Evolutionary conservation across 2,329 filamentous ascomycete genomes (phyloP), one percentile per base, ranked within the genome.

Genomic region (Acrocalymma vagum): DNA sequence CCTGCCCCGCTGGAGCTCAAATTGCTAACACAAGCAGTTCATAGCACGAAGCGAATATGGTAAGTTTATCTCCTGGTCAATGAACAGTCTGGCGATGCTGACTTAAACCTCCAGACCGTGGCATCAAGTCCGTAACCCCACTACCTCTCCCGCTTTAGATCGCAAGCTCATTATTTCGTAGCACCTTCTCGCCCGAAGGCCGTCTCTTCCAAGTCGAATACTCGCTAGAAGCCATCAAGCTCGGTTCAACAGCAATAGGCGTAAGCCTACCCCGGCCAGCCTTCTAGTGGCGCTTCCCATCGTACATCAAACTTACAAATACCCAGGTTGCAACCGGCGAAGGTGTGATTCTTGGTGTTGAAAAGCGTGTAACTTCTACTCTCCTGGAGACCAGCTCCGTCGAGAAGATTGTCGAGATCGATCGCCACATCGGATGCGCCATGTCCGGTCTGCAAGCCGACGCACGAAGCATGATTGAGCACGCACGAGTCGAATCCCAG

Each of bases 121-220:
- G 93, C 68, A 96, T 97, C 84, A 97, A 96, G 89, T 94, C 82
- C 61, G 85, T 76, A 52, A 10, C 41, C 35, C 49, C 40, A 37
- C 44, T 53, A 51, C 34, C 48, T 47, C 28, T 18, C 44, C 29
- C 24, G n/a, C 21, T 14, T 29, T 20, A 32, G 27, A 16, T 17
- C 39, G 10, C 42, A 46, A 48, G 55, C 58, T 68, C 48, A 68
- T 59, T 49, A 32, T 37, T 33, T 10, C 32, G 37, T 71, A 95
- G 89, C 83, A 99, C 94, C 83, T 99, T 99, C 84, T 99, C 94
- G 63, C 94, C 94, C 48, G 94, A 99, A 83, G 94, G 94, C 68
- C 94, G 94, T 76, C 89, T 99, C 74, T 99, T 99, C 84, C 94
- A 99, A 80, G 94, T 99, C 80, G 94, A 99, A 87, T 99, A 99